Evolutionary conservation across 2,329 filamentous ascomycete genomes (phyloP).

Genomic region (Myotisia sp.): DNA sequence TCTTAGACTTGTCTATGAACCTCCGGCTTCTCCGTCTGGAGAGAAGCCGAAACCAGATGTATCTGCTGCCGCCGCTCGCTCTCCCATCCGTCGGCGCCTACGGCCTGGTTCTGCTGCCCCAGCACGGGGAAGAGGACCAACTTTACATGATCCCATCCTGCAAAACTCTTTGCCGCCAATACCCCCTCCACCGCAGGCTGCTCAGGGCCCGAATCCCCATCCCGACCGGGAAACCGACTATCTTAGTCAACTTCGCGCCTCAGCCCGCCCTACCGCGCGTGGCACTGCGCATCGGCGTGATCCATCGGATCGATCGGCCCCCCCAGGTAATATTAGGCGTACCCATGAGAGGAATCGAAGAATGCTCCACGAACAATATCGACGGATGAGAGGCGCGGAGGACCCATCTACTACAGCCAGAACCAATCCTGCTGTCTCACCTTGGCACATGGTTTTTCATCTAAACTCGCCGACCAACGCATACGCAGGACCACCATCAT

Average conservation of each 20-base stretch:
- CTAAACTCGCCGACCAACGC: too few relatives aligned
- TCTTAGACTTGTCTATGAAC: conserved; percentile 7
- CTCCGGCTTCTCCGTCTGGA: conserved; percentile 5
- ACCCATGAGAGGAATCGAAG: too few relatives aligned
- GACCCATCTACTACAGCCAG: background rate
- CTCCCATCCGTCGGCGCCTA: conserved; percentile 46
- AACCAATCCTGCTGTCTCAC: background rate
- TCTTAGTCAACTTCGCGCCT: too few relatives aligned
- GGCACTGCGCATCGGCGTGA: background rate
- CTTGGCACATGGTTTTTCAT: too few relatives aligned
- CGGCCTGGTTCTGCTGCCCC: too few relatives aligned
- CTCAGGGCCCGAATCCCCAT: background rate
- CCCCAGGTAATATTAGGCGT: too few relatives aligned
- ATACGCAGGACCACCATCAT: too few relatives aligned
- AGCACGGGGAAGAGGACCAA: conserved; percentile 8
- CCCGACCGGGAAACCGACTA: too few relatives aligned
- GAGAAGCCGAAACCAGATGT: too few relatives aligned
- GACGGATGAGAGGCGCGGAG: background rate
- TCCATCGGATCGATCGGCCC: too few relatives aligned
- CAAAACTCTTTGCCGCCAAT: background rate
- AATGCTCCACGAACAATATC: background rate
- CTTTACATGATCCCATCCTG: background rate
- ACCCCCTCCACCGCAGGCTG: background rate
- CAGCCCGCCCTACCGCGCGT: too few relatives aligned
- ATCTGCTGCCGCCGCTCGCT: conserved; percentile 41